Base-by-base conservation (phyloP, 1,139 yeast genomes). In the Protomyces inouyei region DNA sequence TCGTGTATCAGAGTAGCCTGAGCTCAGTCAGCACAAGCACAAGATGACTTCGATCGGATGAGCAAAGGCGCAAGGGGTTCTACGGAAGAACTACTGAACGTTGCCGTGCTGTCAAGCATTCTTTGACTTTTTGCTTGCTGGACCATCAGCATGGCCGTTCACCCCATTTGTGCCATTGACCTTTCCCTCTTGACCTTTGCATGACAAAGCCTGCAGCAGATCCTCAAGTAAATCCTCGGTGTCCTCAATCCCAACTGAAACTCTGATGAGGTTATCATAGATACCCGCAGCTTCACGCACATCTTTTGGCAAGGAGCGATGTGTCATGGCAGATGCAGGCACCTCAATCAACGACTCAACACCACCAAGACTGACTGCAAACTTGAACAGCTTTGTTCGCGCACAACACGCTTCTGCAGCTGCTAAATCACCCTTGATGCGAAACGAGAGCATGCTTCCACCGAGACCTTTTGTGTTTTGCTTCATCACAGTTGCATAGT, bases 321-420 rank as follows among this genome's bases (percentile, higher is more conserved):
- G 96, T 71, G 96, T 89, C 96, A 89, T 89, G 65, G 86, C 85
- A 21, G 35, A 45, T 63, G 96, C 95, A 61, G 96, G 96, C 57
- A 89, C 92, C 77, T 89, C 96, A 70, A 88, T 79, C 74, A 89
- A 81, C 25, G 93, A 86, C 78, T 89, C 96, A 71, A 89, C 86
- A 72, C 96, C 96, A 71, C 96, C 96, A 67, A 89, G 82, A 37
- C 95, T 88, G 78, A 89, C 96, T 67, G 96, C 96, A 73, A 89
- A 81, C 28, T 95, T 86, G 80, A 89, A 89, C 69, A 88, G 76
- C 77, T 86, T 83, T 69, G 95, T 87, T 57, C 84, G 74, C 60
- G 88, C 85, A 68, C 93, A 84, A 80, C 89, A 87, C 70, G 80
- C 79, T 68, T 88, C 77, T 65, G 96, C 96, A 66, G 85, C 91